A percentile compares a stretch with the other conserved stretches of the same genome.
phyloP scores from a whole-genome alignment of 441 rosid species.

The Geranium incanum region DNA sequence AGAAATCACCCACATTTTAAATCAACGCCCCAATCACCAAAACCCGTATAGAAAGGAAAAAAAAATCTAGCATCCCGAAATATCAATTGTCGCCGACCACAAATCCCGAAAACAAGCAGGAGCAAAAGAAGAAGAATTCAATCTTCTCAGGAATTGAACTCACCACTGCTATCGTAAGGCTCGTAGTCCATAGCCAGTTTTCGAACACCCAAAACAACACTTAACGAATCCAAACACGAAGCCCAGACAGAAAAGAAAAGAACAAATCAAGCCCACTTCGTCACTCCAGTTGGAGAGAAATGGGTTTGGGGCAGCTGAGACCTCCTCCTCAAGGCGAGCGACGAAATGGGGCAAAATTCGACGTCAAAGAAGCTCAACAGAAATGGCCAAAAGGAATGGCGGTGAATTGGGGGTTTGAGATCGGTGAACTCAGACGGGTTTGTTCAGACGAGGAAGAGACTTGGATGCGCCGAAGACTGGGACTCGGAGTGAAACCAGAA shows the following conservation, averaged over 20 bases:
- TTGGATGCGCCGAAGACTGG: neutral
- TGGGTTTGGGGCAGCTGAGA: neutral
- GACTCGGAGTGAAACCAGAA: neutral
- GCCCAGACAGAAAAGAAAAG: neutral
- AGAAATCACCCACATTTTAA: neutral
- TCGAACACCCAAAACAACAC: neutral
- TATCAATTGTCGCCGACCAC: neutral
- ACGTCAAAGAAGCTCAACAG: neutral
- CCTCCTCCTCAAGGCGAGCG: neutral
- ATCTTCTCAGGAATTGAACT: constrained; percentile 26
- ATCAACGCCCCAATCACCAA: neutral
- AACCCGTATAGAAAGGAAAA: neutral
- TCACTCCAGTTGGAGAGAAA: neutral
- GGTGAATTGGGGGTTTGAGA: neutral
- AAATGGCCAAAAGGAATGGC: neutral
- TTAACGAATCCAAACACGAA: neutral
- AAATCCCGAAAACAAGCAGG: constrained; percentile 13
- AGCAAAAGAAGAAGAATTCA: neutral
- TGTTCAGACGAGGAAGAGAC: neutral
- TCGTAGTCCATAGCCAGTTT: constrained; percentile 51
- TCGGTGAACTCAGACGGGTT: neutral
- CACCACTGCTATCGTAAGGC: constrained; percentile 80
- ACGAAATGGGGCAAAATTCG: constrained; percentile 3
- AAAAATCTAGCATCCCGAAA: neutral
- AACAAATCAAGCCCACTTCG: neutral